A percentile compares a stretch with the other conserved stretches of the same genome.
phyloP scores from a whole-genome alignment of 306 rosid genomes.

The Pachyrhizus erosus region DNA sequence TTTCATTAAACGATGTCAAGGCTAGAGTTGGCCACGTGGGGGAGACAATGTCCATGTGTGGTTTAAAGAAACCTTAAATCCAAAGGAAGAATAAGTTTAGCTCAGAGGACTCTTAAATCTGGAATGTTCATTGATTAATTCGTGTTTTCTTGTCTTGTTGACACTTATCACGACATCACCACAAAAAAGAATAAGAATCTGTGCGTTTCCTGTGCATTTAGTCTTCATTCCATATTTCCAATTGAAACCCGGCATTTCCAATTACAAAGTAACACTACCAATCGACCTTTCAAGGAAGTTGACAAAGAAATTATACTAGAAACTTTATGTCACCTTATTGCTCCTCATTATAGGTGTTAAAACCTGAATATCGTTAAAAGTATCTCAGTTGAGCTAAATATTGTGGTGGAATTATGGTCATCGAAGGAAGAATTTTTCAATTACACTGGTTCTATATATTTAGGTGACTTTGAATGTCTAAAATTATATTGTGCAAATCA shows the following conservation, averaged over 20 bases:
- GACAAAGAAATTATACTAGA: constrained; percentile 54
- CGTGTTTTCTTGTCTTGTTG: constrained; percentile 30
- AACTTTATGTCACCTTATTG: not conserved
- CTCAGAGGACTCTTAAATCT: constrained; percentile 13
- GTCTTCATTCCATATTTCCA: constrained; percentile 44
- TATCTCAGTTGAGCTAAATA: too few relatives aligned
- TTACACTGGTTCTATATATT: too few relatives aligned
- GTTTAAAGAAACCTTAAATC: constrained; percentile 33
- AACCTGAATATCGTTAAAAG: too few relatives aligned
- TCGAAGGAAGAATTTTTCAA: too few relatives aligned
- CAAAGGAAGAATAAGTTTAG: constrained; percentile 43
- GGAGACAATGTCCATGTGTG: not conserved
- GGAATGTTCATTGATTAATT: constrained; percentile 25
- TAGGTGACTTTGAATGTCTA: not conserved
- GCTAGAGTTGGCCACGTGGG: not conserved
- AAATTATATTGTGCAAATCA: not conserved
- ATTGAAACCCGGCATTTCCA: not conserved
- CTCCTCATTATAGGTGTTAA: too few relatives aligned
- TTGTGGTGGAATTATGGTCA: too few relatives aligned
- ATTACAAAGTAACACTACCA: constrained; percentile 44
- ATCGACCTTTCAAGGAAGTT: constrained; percentile 52
- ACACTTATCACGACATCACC: constrained; percentile 42
- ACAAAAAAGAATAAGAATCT: constrained; percentile 48
- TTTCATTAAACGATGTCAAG: not conserved
- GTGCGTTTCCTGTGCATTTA: constrained; percentile 52